Evolutionary conservation across 306 rosid genomes (phyloP).

Genomic region (Castanospermum australe): DNA sequence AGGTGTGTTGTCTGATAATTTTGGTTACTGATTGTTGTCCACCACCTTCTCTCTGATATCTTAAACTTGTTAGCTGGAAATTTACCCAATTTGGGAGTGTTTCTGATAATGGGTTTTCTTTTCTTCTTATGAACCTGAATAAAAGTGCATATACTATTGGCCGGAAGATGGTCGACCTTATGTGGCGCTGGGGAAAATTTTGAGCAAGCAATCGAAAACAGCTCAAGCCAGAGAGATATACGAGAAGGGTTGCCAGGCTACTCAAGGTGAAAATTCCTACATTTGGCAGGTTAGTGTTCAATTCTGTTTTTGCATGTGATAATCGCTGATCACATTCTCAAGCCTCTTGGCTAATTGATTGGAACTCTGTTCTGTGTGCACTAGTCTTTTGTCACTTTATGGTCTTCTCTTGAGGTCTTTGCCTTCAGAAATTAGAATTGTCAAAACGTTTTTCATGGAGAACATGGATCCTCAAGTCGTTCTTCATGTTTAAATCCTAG

Average conservation of each 20-base stretch:
- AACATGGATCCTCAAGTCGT: not conserved
- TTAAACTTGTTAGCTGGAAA: not conserved
- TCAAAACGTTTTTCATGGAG: not conserved
- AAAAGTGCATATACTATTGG: slow-evolving; percentile 73
- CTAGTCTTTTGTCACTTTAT: not conserved
- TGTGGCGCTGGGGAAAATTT: slow-evolving; percentile 75
- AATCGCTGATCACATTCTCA: not conserved
- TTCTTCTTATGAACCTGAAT: slow-evolving; percentile 1
- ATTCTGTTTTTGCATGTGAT: slow-evolving; percentile 6
- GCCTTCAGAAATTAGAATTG: not conserved
- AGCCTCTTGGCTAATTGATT: not conserved
- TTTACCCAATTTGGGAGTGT: slow-evolving; percentile 1
- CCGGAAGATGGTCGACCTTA: slow-evolving; percentile 93
- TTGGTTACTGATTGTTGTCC: not conserved
- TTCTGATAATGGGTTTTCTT: not conserved
- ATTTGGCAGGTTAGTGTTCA: slow-evolving; percentile 83
- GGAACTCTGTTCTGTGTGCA: not conserved
- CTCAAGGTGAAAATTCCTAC: slow-evolving; percentile 91
- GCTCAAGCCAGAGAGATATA: slow-evolving; percentile 78
- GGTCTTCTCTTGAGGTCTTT: not conserved
- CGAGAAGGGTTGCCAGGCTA: slow-evolving; percentile 94
- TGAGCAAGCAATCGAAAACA: slow-evolving; percentile 70
- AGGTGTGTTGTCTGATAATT: slow-evolving; percentile 42
- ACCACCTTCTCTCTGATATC: not conserved
- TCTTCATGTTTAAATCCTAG: not conserved